Base-by-base conservation (phyloP, 192 early-diverging fungal species). In the Rhizoclosmatium globosum region DNA sequence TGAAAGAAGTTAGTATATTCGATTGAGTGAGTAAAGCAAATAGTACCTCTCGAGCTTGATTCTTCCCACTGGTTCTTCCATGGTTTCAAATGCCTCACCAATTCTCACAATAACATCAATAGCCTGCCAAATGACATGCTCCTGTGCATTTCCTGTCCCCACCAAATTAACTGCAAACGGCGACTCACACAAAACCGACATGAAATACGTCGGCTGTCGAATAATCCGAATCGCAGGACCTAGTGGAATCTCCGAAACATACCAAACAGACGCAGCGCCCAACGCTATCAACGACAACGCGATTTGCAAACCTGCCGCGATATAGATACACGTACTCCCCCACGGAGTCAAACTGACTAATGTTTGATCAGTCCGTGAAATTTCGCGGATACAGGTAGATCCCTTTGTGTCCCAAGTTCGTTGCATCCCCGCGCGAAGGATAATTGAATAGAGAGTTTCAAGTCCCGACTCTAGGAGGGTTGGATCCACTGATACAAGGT, bases 41-140 rank as follows among this genome's bases (percentile, higher is more conserved):
- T 11, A 19, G 42, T 57, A 77, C 66, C 66, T 77, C 53, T 77
- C 76, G 48, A 77, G 47, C 53, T 77, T 77, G 53, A 77, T 68
- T n/a, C 64, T 42, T 31, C 76, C 76, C 4, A 77, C 45, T 11
- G 76, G 76, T n/a, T 77, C 76, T 11, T 66, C 65, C 19, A 77
- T 38, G 4, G 76, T 77, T 41, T 77, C 76, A 66, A 77, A 23
- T 50, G 76, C 70, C 50, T 77, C 66, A 31, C 76, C 76, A 68
- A 77, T 77, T 46, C 64, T 46, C 11, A 68, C 76, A 47, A 77
- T 47, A 6, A 69, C 42, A 47, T 77, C 76, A 19, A 77, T 23
- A 43, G 64, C 50, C 39, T 77, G 76, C 76, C 76, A 77, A 69
- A 77, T 48, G 4, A 77, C 76, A 56, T 77, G 64, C 21, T 38